Base-by-base conservation (phyloP, 2,329 filamentous ascomycete genomes). In the Huntiella omanensis region DNA sequence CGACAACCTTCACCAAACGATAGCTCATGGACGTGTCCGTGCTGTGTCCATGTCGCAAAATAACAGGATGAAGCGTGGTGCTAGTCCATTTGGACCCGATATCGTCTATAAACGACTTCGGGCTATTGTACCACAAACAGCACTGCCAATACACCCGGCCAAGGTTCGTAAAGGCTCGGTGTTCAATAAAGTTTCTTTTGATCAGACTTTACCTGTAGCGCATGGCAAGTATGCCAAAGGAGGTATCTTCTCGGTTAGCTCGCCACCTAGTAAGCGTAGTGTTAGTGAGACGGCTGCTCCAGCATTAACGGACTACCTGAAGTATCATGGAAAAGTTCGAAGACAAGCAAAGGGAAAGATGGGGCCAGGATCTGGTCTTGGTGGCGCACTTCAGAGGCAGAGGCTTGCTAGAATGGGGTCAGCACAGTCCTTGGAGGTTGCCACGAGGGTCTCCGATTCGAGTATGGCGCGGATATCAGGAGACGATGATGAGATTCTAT, bases 211-310 rank as follows among this genome's bases (percentile, higher is more conserved):
- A 32, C 67, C 70, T 0, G 57, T 67, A 46, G 70, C 72, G 38
- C 73, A 69, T 51, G 72, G 69, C 51, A 76, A 76, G 52, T 77
- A 77, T 51, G 67, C 72, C 52, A 65, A 67, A 40, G 70, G 67
- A 4, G 73, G 73, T 11, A 63, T 66, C 2, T 77, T 71, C 50
- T 65, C 70, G 49, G 71, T 65, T 55, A 56, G 55, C 43, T 55
- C 61, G 53, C 55, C 59, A 15, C 54, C 57, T 46, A 32, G 55
- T 37, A 55, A 59, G 36, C 56, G 55, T 40, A 59, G 54, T 33
- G 49, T 52, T 15, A 61, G 53, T 36, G 57, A 58, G 19, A 52
- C 55, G 4, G 60, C 60, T 11, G 56, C 57, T 12, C 60, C 68
- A 5, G 63, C 68, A 2, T 67, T 64, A 12, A 66, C 68, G 1